Conservation (phyloP, 257 asterid species). For the Agastache rugosa region DNA sequence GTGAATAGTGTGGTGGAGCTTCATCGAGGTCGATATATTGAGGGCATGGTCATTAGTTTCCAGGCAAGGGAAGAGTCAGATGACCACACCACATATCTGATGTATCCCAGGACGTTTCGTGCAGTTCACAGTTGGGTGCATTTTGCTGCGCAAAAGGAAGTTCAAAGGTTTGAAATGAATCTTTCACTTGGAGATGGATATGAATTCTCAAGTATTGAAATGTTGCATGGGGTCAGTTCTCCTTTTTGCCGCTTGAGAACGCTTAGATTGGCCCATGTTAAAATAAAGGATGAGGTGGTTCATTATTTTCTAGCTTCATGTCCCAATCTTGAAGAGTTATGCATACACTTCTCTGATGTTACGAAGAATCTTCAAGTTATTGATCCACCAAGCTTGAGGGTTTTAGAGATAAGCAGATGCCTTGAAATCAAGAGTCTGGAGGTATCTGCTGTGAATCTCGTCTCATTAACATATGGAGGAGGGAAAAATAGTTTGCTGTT, state of each 20-base stretch:
- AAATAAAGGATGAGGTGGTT: not conserved
- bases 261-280: not conserved
- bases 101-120: not conserved
- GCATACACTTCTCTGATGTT: not conserved
- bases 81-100: too few relatives aligned
- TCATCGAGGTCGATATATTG: not conserved
- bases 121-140: not conserved
- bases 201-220: not conserved
- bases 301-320: not conserved
- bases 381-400: constrained; percentile 17
- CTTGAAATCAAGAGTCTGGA: not conserved
- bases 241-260: not conserved
- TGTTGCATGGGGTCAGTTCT: not conserved
- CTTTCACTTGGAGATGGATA: not conserved
- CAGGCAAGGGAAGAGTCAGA: not conserved
- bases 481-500: not conserved
- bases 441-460: not conserved
- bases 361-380: not conserved
- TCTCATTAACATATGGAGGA: not conserved
- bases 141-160: not conserved
- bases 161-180: not conserved
- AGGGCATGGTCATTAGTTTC: not conserved
- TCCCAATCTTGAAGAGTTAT: not conserved
- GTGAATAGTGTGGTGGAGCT: not conserved
- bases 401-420: not conserved